A percentile compares a stretch with the other conserved stretches of the same genome.
Evolutionary conservation across 192 early-diverging fungal genomes (phyloP).

Genomic region (Dispira simplex): DNA sequence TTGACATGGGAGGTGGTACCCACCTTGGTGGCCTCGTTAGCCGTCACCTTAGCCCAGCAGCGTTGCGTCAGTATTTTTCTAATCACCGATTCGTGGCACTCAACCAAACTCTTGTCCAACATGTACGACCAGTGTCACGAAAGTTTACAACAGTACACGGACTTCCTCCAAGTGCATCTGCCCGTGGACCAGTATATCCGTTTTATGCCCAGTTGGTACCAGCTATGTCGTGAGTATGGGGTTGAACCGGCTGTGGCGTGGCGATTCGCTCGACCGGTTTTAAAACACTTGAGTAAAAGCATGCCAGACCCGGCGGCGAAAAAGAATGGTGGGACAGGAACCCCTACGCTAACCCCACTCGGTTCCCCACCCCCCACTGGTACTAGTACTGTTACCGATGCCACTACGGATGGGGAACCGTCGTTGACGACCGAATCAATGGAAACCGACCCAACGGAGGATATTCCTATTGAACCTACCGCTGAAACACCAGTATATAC

Average conservation of each 20-base stretch:
- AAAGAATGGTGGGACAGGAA: background rate
- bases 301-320: background rate
- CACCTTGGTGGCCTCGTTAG: constrained; percentile 19
- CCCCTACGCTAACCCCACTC: too few species aligned
- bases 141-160: constrained; percentile 42
- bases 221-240: constrained; percentile 36
- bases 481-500: too few species aligned
- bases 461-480: background rate
- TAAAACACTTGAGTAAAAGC: constrained; percentile 19
- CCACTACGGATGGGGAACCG: background rate
- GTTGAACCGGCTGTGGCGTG: constrained; percentile 47
- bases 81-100: background rate
- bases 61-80: constrained; percentile 30
- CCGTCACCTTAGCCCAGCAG: constrained; percentile 46
- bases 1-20: constrained; percentile 18
- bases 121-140: constrained; percentile 43
- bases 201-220: constrained; percentile 28
- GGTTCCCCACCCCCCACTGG: background rate
- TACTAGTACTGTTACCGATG: background rate
- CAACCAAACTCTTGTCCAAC: constrained; percentile 37
- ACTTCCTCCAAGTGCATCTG: constrained; percentile 37
- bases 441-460: background rate
- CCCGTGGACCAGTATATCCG: constrained; percentile 28
- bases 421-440: background rate
- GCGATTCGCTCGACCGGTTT: constrained; percentile 40